phyloP scores from a whole-genome alignment of 345 rosid species.

The Boechera retrofracta region DNA sequence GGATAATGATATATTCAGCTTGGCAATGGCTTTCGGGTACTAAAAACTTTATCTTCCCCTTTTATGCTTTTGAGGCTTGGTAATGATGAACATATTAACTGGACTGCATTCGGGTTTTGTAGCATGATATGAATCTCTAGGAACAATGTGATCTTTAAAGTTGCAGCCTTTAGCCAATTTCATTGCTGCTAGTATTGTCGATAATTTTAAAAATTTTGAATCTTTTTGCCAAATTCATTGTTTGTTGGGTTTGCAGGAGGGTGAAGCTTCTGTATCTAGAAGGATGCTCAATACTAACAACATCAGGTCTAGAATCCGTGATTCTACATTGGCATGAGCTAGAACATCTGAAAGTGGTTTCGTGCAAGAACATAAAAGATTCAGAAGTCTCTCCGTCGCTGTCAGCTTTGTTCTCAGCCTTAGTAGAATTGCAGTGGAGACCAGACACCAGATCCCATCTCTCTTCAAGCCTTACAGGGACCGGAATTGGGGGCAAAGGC shows the following conservation, averaged over 20 bases:
- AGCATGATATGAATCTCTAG: not conserved
- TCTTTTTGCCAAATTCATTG: not conserved
- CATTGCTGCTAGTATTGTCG: not conserved
- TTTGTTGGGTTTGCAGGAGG: constrained; percentile 60
- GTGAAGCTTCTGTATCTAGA: constrained; percentile 71
- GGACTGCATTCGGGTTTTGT: not conserved
- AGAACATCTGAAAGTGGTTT: constrained; percentile 64
- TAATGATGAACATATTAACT: constrained; percentile 11
- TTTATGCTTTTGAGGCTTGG: not conserved
- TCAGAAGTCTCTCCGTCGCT: constrained; percentile 73
- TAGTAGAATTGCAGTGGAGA: constrained; percentile 90
- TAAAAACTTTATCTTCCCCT: not conserved
- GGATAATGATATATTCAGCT: constrained; percentile 70
- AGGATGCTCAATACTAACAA: constrained; percentile 82
- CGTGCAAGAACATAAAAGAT: constrained; percentile 79
- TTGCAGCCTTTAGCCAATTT: constrained; percentile 22
- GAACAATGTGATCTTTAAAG: constrained; percentile 11
- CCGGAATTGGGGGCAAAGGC: constrained; percentile 79
- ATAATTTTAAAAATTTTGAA: not conserved
- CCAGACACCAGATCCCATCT: constrained; percentile 82
- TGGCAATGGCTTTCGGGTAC: constrained; percentile 74
- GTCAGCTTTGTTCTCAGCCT: constrained; percentile 65
- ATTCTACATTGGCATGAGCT: constrained; percentile 79
- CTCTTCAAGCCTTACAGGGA: constrained; percentile 61
- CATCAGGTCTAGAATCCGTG: constrained; percentile 74